phyloP scores from a whole-genome alignment of 352 stramenopile species.

The Phytophthora sansomeana region DNA sequence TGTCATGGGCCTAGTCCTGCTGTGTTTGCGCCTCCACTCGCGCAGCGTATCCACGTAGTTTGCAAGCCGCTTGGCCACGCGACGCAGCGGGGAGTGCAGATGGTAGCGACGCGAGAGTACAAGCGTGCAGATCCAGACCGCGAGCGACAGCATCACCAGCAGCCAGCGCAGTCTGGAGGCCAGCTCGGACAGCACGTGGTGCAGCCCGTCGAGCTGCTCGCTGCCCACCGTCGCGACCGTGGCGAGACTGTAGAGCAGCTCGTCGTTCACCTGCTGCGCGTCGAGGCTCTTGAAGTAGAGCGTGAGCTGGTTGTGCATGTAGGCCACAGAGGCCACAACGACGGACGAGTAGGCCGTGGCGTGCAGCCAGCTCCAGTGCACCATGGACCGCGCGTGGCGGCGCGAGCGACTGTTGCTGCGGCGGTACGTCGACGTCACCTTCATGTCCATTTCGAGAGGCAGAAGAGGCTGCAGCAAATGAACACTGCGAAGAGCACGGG shows the following conservation, averaged over 20 bases:
- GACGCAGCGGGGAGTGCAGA: constrained; percentile 59
- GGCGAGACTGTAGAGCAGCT: constrained; percentile 46
- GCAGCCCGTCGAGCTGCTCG: constrained; percentile 44
- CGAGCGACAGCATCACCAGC: constrained; percentile 48
- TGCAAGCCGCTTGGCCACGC: constrained; percentile 33
- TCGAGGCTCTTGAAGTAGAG: constrained; percentile 53
- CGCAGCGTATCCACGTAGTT: constrained; percentile 36
- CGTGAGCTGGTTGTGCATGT: constrained; percentile 66
- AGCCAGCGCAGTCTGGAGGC: constrained; percentile 53
- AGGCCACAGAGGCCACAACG: constrained; percentile 74
- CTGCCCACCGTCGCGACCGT: constrained; percentile 33
- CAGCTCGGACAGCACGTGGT: constrained; percentile 40
- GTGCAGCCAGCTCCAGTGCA: constrained; percentile 80
- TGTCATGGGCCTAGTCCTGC: constrained; percentile 11
- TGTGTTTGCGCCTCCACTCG: constrained; percentile 17
- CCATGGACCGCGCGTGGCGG: constrained; percentile 36
- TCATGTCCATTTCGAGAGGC: constrained; percentile 29
- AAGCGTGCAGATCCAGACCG: constrained; percentile 54
- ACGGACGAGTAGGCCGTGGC: constrained; percentile 72
- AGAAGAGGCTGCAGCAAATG: background rate
- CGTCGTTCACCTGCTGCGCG: constrained; percentile 41
- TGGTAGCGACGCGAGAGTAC: constrained; percentile 55
- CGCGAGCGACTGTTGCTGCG: constrained; percentile 16
- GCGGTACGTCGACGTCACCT: constrained; percentile 8
- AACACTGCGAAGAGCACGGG: background rate